Evolutionary conservation across 352 stramenopile species (phyloP).

Genomic region (Phytophthora crassamura): DNA sequence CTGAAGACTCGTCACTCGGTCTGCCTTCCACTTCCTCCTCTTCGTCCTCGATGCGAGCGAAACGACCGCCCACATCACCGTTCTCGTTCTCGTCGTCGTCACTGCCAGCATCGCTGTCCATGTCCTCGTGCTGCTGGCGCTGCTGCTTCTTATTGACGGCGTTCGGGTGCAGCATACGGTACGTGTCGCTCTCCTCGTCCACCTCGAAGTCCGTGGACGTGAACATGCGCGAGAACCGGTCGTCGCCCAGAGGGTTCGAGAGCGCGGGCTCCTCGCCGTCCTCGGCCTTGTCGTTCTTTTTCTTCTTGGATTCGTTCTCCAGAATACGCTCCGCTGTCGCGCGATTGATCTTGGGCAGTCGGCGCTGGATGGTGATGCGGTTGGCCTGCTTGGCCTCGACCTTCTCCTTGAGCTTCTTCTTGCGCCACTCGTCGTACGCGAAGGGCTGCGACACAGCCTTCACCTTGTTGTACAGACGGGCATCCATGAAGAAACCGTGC

Average conservation of each 20-base stretch:
- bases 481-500: constrained; percentile 99
- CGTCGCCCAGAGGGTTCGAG: constrained; percentile 92
- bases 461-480: constrained; percentile 97
- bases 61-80: constrained; percentile 62
- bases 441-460: constrained; percentile 97
- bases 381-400: constrained; percentile 89
- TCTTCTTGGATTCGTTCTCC: constrained; percentile 74
- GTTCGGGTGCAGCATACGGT: constrained; percentile 95
- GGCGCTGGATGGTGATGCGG: constrained; percentile 90
- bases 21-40: constrained; percentile 68
- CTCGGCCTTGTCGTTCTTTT: constrained; percentile 50
- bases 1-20: constrained; percentile 72
- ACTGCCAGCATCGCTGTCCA: constrained; percentile 91
- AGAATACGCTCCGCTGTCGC: constrained; percentile 89
- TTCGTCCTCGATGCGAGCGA: constrained; percentile 74
- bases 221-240: constrained; percentile 98
- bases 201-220: constrained; percentile 98
- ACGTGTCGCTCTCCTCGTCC: constrained; percentile 97
- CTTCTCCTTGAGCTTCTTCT: constrained; percentile 96
- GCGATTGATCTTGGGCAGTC: constrained; percentile 92
- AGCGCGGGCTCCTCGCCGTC: constrained; percentile 40
- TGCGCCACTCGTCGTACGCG: constrained; percentile 98
- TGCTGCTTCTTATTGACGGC: constrained; percentile 76
- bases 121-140: constrained; percentile 85
- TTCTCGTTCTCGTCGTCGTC: constrained; percentile 71